Base-by-base conservation (phyloP, 441 rosid genomes). In the Cnidoscolus chayamansa region DNA sequence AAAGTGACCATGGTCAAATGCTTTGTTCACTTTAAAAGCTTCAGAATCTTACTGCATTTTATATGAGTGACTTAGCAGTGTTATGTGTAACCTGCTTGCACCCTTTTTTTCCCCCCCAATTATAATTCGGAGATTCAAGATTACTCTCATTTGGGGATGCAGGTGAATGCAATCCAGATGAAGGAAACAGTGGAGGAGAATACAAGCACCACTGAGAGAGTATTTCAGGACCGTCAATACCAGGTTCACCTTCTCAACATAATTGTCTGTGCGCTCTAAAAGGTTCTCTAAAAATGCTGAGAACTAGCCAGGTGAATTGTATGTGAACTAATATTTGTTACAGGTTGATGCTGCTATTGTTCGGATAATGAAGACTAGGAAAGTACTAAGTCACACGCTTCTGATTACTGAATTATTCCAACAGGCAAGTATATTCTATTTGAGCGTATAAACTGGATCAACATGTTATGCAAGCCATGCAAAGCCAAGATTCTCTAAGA, bases 131-230 rank as follows among this genome's bases (percentile, higher is more conserved):
- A 59, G 11, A 13, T 59, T 40, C 19, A 58, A 63, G 54, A 35
- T 48, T 37, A 63, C 37, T 56, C 10, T 71, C 31, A 15, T 10
- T 66, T 65, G 45, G 59, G 69, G 62, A 45, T 77, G 77, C 72
- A 96, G 99, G 98, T 93, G 16, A 96, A 96, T 84, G 97, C 99
- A 45, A 96, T 96, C 84, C 99, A 96, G 81, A 89, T 93, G 99
- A 96, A 93, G 86, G 99, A 96, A 85, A 96, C 99, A 0, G 98
- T 96, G 54, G 99, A 96, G 77, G 99, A 96, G 83, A 93, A 93
- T 84, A 89, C 97, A 50, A 91, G 97, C 81, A 96, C 99, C 55
- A 93, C 99, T 0, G 97, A 96, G 76, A 89, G 98, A 86, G 99
- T 96, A 67, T 96, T 96, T 81, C 98, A 93, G 77, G 98, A 96